These are phyloP conservation scores for Pseudogymnoascus sp. DNA, from an alignment of 2,329 filamentous ascomycete genomes.

Conservation along the genomic window DNA sequence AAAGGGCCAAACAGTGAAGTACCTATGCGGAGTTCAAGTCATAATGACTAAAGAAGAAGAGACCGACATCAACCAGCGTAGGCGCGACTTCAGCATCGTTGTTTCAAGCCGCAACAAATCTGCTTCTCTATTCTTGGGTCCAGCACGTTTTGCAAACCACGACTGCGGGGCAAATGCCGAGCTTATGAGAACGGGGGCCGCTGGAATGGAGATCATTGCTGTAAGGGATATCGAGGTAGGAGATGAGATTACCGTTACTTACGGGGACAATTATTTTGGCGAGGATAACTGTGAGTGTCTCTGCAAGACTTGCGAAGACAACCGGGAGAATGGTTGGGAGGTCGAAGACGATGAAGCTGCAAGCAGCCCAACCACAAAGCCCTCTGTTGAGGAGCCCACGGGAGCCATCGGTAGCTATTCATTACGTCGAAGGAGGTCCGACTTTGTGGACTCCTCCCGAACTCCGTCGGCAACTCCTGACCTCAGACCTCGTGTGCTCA, in stretches of 20 bases:
- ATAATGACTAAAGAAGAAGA: slow-evolving; percentile 90
- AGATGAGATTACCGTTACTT: slow-evolving; percentile 94
- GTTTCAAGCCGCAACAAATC: slow-evolving; percentile 87
- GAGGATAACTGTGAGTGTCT: slow-evolving; percentile 91
- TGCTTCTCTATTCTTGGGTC: slow-evolving; percentile 86
- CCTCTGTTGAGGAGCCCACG: slow-evolving; percentile 24
- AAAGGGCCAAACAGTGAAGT: slow-evolving; percentile 80
- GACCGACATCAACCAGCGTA: slow-evolving; percentile 65
- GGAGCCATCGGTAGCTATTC: slow-evolving; percentile 37
- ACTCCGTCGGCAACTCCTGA: slow-evolving; percentile 50
- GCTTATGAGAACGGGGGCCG: slow-evolving; percentile 72
- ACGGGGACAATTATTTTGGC: slow-evolving; percentile 94
- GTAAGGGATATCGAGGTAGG: slow-evolving; percentile 72
- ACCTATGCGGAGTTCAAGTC: slow-evolving; percentile 84
- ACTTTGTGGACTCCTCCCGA: slow-evolving; percentile 42
- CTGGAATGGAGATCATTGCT: slow-evolving; percentile 87
- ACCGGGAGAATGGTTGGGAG: slow-evolving; percentile 74
- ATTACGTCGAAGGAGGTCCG: slow-evolving; percentile 42
- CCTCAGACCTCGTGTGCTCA: slow-evolving; percentile 23
- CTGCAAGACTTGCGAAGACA: slow-evolving; percentile 76
- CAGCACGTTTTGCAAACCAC: slow-evolving; percentile 93
- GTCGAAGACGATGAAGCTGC: slow-evolving; percentile 35
- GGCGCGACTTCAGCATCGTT: slow-evolving; percentile 95
- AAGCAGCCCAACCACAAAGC: slow-evolving; percentile 19
- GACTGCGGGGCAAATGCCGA: slow-evolving; percentile 90